A percentile compares a stretch with the other conserved stretches of the same genome.
Evolutionary conservation across 2,329 filamentous ascomycete genomes (phyloP).

Genomic region (Colletotrichum siamense): DNA sequence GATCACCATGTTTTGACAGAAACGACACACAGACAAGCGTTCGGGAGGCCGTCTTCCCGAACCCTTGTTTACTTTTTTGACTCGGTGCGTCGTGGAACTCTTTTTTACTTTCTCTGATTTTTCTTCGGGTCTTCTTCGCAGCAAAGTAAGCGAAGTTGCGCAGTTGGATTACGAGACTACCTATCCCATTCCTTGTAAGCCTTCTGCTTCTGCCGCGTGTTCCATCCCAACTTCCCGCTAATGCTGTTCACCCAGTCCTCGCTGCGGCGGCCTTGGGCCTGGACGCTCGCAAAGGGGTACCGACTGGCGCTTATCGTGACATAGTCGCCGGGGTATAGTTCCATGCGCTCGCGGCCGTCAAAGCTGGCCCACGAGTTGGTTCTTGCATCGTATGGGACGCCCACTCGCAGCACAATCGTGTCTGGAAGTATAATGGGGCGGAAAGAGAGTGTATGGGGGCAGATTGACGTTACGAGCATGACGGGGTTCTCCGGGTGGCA

Average conservation of each 20-base stretch:
- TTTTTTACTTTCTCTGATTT: not conserved
- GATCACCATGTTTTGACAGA: not conserved
- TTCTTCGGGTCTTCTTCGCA: not conserved
- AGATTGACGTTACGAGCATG: conserved; percentile 92
- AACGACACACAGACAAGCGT: not conserved
- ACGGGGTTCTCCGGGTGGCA: conserved; percentile 97
- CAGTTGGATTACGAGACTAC: not conserved
- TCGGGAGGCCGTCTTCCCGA: not conserved
- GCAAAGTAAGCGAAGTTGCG: not conserved
- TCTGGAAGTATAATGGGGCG: conserved; percentile 96
- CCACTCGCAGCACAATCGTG: conserved; percentile 90
- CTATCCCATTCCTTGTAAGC: conserved; percentile 55
- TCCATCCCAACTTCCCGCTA: conserved; percentile 80
- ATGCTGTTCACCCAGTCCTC: conserved; percentile 88
- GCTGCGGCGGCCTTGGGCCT: conserved; percentile 70
- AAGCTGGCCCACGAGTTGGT: conserved; percentile 97
- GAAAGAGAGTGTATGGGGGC: conserved; percentile 93
- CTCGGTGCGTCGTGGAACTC: not conserved
- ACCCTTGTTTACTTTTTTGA: not conserved
- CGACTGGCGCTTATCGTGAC: conserved; percentile 82
- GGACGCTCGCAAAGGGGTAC: conserved; percentile 80
- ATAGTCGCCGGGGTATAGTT: conserved; percentile 80
- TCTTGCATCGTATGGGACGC: conserved; percentile 92
- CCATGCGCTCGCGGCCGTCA: conserved; percentile 88
- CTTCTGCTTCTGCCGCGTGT: conserved; percentile 80